These are phyloP conservation scores for Pseudogymnoascus sp. DNA, from an alignment of 2,329 filamentous ascomycete genomes.

Conservation along the genomic window DNA sequence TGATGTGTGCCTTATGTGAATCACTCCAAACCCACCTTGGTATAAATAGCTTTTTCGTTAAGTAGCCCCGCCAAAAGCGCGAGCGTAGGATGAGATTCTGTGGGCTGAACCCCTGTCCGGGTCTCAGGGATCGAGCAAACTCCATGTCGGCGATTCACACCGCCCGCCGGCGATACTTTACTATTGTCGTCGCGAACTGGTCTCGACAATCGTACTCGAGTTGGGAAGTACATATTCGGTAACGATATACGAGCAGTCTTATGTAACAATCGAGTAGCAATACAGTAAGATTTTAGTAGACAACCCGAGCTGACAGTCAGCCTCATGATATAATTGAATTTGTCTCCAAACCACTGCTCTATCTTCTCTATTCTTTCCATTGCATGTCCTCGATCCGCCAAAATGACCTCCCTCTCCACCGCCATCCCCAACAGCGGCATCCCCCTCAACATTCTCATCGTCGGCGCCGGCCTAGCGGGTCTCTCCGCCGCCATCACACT, in stretches of 20 bases:
- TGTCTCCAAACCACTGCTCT: too few species aligned
- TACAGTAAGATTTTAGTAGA: conserved; percentile 7
- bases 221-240: not conserved
- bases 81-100: not conserved
- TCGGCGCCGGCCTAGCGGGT: conserved; percentile 35
- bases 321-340: not conserved
- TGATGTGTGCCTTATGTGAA: not conserved
- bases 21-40: not conserved
- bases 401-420: not conserved
- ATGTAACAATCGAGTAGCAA: not conserved
- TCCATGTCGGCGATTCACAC: not conserved
- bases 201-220: not conserved
- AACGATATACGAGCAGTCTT: not conserved
- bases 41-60: not conserved
- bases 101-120: not conserved
- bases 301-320: not conserved
- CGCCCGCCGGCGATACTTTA: not conserved
- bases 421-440: not conserved
- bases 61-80: not conserved
- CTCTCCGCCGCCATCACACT: conserved; percentile 28
- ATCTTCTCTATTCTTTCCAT: too few species aligned
- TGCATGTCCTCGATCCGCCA: not conserved
- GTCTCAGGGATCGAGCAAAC: not conserved
- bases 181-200: not conserved
- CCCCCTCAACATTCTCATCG: conserved; percentile 17